A percentile compares a stretch with the other conserved stretches of the same genome.
Evolutionary conservation across 768 basidiomycete genomes (phyloP).

Genomic region (Trametes coccinea): DNA sequence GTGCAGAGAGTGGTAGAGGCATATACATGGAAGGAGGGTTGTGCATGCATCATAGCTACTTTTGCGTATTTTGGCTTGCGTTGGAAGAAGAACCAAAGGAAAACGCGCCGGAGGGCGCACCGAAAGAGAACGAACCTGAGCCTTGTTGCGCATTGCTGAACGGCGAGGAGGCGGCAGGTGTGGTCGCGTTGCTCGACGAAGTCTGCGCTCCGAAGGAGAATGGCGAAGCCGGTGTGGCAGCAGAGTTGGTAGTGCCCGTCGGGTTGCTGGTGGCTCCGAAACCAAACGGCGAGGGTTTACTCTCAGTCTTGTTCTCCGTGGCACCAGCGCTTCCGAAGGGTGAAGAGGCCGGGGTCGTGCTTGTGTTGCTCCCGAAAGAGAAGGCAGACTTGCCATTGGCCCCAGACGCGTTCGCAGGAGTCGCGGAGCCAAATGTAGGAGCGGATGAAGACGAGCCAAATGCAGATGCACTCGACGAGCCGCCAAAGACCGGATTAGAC

Average conservation of each 20-base stretch:
- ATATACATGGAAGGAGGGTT: background rate
- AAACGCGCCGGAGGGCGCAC: constrained; percentile 6
- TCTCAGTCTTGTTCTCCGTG: background rate
- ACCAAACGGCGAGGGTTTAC: constrained; percentile 17
- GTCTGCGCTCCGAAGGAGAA: constrained; percentile 9
- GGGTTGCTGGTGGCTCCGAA: constrained; percentile 13
- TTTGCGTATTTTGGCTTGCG: constrained; percentile 20
- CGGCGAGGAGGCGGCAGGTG: constrained; percentile 10
- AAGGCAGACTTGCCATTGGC: constrained; percentile 17
- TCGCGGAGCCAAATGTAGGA: constrained; percentile 17
- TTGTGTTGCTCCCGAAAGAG: constrained; percentile 15
- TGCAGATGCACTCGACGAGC: constrained; percentile 12
- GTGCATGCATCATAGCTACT: constrained; percentile 18
- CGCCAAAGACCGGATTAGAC: background rate
- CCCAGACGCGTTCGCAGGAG: background rate
- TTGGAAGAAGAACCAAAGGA: constrained; percentile 13
- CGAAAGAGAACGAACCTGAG: constrained; percentile 14
- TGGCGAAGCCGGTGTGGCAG: constrained; percentile 9
- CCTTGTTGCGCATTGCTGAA: constrained; percentile 10
- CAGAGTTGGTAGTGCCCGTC: constrained; percentile 1
- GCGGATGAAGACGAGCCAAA: constrained; percentile 26
- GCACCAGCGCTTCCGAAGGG: background rate
- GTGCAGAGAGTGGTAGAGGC: background rate
- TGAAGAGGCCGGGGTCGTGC: background rate
- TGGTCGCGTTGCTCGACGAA: constrained; percentile 5